These are phyloP conservation scores for Mollisia scopiformis DNA, from an alignment of 2,329 filamentous ascomycete species.

Conservation along the genomic window DNA sequence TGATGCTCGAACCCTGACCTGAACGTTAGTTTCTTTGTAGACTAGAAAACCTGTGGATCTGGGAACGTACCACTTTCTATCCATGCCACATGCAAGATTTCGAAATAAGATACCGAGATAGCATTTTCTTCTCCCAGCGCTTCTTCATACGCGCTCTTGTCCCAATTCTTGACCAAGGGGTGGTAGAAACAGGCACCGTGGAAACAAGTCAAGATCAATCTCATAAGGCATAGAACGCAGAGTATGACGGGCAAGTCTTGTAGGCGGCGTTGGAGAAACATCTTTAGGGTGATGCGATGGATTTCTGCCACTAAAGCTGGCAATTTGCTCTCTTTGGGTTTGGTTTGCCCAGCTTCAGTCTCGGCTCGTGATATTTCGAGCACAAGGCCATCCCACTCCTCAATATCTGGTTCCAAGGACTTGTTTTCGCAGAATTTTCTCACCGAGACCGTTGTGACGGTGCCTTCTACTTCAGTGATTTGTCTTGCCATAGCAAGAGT, in stretches of 20 bases:
- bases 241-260: neutral
- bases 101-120: neutral
- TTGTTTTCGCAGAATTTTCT: neutral
- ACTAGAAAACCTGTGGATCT: too few species aligned
- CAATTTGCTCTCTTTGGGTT: neutral
- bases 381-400: neutral
- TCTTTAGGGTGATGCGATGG: neutral
- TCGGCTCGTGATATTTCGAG: neutral
- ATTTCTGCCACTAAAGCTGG: neutral
- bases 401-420: neutral
- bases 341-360: neutral
- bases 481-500: neutral
- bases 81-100: neutral
- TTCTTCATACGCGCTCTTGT: neutral
- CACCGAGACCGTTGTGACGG: neutral
- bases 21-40: too few species aligned
- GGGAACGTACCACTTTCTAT: neutral
- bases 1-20: too few species aligned
- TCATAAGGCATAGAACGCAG: neutral
- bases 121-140: neutral
- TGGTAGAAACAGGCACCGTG: neutral
- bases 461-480: neutral
- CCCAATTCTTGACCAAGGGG: neutral
- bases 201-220: neutral
- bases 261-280: neutral